phyloP scores from a whole-genome alignment of 2,329 filamentous ascomycete genomes.

The Scedosporium aurantiacum region DNA sequence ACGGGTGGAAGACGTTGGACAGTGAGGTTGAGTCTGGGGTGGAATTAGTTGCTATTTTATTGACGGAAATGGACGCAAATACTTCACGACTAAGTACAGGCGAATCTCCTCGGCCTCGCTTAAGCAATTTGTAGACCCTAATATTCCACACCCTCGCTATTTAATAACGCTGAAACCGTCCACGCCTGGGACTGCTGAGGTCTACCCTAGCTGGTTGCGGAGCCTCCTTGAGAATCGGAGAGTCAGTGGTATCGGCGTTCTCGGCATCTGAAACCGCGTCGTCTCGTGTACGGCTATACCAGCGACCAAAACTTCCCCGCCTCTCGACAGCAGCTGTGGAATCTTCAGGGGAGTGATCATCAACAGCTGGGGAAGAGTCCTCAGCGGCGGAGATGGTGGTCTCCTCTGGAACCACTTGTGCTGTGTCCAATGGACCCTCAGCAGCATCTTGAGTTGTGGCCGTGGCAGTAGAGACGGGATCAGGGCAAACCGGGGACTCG shows the following conservation, averaged over 20 bases:
- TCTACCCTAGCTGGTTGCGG: background rate
- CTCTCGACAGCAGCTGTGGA: background rate
- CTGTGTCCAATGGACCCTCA: background rate
- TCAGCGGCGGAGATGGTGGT: background rate
- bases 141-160: too few species aligned
- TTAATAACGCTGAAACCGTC: background rate
- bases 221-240: background rate
- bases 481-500: constrained; percentile 10
- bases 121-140: too few species aligned
- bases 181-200: background rate
- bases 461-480: background rate
- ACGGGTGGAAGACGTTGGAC: too few species aligned
- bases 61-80: too few species aligned
- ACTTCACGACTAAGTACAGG: too few species aligned
- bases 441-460: background rate
- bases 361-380: background rate
- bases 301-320: constrained; percentile 7
- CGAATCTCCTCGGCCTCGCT: too few species aligned
- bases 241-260: constrained; percentile 10
- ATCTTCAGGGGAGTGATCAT: background rate
- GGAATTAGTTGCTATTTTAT: too few species aligned
- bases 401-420: background rate
- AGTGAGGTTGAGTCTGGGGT: too few species aligned
- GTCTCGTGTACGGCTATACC: constrained; percentile 9
- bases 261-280: constrained; percentile 10